Evolutionary conservation across 2,329 filamentous ascomycete genomes (phyloP), one percentile per base, ranked within the genome.

Genomic region (Bimuria novae-zelandiae): DNA sequence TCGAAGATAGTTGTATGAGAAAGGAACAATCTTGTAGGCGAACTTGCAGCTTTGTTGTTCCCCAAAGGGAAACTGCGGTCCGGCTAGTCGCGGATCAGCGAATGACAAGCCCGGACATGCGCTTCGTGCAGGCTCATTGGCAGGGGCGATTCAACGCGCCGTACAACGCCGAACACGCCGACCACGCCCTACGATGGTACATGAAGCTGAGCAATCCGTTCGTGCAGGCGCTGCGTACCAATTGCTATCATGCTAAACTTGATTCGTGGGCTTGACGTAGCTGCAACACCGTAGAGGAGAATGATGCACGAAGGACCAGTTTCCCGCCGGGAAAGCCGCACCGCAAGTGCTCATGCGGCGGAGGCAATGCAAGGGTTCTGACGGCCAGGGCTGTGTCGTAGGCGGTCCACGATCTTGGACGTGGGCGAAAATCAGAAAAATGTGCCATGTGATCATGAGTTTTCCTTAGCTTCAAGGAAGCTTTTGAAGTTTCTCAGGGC

Each of bases 51-150:
- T 54, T 55, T 54, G 49, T 45, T 23, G 27, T 55, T 62, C 44
- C 59, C 56, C 32, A 25, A 59, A 63, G 53, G 46, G 33, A 11
- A 47, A 47, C 29, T 36, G 17, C 44, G 62, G 57, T 58, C 36
- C 70, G 68, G 70, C 63, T 72, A 71, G 60, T 49, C 46, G 70
- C 69, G 70, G 70, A 65, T 61, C 51, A 55, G 64, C 61, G 51
- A 59, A 64, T 57, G 51, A 36, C 33, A 56, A 22, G 39, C 35
- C 19, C 32, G 37, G 52, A 63, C 59, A 55, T 61, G 59, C 61
- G 47, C 59, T 60, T 59, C 59, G 37, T 37, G 33, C 42, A 37
- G 33, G 25, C 52, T 55, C 57, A 59, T 43, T 51, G 33, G 44
- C 52, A 33, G 25, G 27, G 47, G n/a, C 33, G 49, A 16, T 37